phyloP scores from a whole-genome alignment of 176 grass and related monocot species.

The Rhynchospora tenuis region DNA sequence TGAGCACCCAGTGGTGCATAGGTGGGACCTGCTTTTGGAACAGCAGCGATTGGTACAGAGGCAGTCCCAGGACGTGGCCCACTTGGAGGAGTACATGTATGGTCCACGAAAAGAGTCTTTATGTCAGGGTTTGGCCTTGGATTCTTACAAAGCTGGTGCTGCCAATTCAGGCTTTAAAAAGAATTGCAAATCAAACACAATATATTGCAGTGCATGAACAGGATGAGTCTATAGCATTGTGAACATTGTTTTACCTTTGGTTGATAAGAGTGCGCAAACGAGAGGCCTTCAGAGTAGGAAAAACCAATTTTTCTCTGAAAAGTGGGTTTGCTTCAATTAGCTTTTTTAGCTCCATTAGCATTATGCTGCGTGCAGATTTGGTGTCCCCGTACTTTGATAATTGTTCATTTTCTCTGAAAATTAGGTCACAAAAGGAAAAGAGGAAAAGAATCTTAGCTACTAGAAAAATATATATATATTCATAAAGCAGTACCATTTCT shows the following conservation, averaged over 20 bases:
- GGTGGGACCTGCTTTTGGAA: constrained; percentile 64
- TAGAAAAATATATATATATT: not conserved
- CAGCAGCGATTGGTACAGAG: constrained; percentile 73
- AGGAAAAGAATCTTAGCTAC: not conserved
- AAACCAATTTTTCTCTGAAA: constrained; percentile 84
- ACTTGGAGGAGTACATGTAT: constrained; percentile 67
- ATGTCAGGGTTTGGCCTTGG: constrained; percentile 90
- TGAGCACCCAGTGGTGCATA: constrained; percentile 66
- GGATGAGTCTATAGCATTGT: not conserved
- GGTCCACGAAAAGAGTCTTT: constrained; percentile 95
- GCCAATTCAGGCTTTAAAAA: constrained; percentile 91
- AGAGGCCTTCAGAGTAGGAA: constrained; percentile 85
- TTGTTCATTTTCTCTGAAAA: constrained; percentile 94
- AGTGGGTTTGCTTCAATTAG: constrained; percentile 97
- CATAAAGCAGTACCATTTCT: not conserved
- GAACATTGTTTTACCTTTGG: constrained; percentile 57
- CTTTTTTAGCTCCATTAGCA: constrained; percentile 95
- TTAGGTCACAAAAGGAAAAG: not conserved
- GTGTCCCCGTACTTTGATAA: constrained; percentile 93
- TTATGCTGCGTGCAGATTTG: constrained; percentile 83
- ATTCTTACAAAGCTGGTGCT: constrained; percentile 99
- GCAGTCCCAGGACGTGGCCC: constrained; percentile 67
- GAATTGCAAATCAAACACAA: constrained; percentile 2
- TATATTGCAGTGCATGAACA: not conserved
- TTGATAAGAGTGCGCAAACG: constrained; percentile 92